Evolutionary conservation across 148 eudicot genomes (phyloP).

Genomic region (Camellia granthamiana): DNA sequence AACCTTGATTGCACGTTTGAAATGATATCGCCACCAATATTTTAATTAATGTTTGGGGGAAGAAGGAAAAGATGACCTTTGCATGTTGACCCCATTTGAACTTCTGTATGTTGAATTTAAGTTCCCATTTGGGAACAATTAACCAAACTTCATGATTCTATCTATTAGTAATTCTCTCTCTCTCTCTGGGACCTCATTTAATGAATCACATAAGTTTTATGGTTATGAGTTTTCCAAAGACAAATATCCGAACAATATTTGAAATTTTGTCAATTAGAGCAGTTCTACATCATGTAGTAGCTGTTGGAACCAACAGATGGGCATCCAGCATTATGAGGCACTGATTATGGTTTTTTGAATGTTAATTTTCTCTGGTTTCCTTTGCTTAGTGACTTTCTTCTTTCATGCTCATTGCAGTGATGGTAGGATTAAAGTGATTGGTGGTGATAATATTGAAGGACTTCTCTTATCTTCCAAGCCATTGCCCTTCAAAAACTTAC

Average conservation of each 20-base stretch:
- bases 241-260: neutral
- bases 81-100: slow-evolving; percentile 2
- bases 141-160: neutral
- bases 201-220: neutral
- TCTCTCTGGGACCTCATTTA: neutral
- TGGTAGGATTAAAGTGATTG: slow-evolving; percentile 92
- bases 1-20: neutral
- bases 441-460: slow-evolving; percentile 84
- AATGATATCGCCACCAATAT: neutral
- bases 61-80: slow-evolving; percentile 1
- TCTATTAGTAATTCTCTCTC: neutral
- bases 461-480: slow-evolving; percentile 73
- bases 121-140: neutral
- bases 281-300: slow-evolving; percentile 8
- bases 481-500: slow-evolving; percentile 68
- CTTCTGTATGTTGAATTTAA: neutral
- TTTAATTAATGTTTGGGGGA: neutral
- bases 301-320: neutral
- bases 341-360: neutral
- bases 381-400: slow-evolving; percentile 3
- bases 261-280: neutral
- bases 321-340: neutral
- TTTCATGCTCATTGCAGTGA: slow-evolving; percentile 53
- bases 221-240: neutral
- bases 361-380: slow-evolving; percentile 2